phyloP scores from a whole-genome alignment of 2,329 filamentous ascomycete genomes.

The Acrodontium crateriforme region DNA sequence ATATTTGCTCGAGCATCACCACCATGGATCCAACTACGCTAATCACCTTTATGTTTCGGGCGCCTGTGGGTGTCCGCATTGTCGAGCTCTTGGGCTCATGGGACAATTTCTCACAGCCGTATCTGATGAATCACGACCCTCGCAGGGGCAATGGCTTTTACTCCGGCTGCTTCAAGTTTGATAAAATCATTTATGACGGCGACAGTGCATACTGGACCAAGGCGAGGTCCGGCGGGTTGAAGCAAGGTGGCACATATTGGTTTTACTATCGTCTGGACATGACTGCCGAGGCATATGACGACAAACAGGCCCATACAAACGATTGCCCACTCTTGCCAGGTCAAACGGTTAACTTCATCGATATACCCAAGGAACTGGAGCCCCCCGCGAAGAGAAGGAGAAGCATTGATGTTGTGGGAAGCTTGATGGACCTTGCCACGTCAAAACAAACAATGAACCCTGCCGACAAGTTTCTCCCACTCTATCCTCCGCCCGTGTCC shows the following conservation, averaged over 20 bases:
- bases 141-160: constrained; percentile 64
- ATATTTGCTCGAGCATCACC: too few species aligned
- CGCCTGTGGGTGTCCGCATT: constrained; percentile 43
- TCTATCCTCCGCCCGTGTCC: constrained; percentile 17
- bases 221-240: constrained; percentile 63
- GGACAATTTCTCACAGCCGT: constrained; percentile 77
- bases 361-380: constrained; percentile 54
- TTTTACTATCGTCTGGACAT: constrained; percentile 90
- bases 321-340: constrained; percentile 77
- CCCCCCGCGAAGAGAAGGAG: constrained; percentile 13
- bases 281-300: constrained; percentile 62
- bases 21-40: constrained; percentile 24
- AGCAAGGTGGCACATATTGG: constrained; percentile 88
- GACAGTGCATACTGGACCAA: constrained; percentile 37
- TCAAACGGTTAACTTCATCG: constrained; percentile 71
- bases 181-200: constrained; percentile 73
- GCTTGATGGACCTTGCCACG: constrained; percentile 5
- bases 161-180: constrained; percentile 78
- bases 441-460: constrained; percentile 18
- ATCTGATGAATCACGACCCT: constrained; percentile 68
- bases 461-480: constrained; percentile 12
- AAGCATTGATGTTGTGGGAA: constrained; percentile 14
- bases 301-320: constrained; percentile 58
- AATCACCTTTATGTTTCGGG: constrained; percentile 24
- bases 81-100: constrained; percentile 82